Conservation (phyloP, 2,329 filamentous ascomycete genomes). For the Aspergillus aculeatinus region DNA sequence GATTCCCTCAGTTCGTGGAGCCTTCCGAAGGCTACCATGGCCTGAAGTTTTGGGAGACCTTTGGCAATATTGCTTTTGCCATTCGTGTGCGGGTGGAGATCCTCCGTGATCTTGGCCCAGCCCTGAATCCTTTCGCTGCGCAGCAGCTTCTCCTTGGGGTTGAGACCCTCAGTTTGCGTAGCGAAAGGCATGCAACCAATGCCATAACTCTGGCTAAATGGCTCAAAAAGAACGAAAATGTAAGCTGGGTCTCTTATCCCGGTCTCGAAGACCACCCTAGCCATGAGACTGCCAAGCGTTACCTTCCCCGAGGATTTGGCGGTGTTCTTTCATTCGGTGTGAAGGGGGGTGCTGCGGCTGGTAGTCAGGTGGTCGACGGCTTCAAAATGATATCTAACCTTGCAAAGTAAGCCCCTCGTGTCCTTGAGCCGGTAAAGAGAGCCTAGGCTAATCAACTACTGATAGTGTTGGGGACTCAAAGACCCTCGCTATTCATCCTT, state of each 20-base stretch:
- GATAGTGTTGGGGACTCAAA: slow-evolving; percentile 81
- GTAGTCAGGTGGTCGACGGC: slow-evolving; percentile 83
- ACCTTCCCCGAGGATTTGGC: slow-evolving; percentile 79
- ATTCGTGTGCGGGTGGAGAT: slow-evolving; percentile 87
- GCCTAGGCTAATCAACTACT: slow-evolving; percentile 12
- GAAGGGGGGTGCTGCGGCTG: slow-evolving; percentile 80
- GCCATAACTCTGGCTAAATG: slow-evolving; percentile 76
- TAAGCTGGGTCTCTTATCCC: slow-evolving; percentile 92
- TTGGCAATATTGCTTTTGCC: slow-evolving; percentile 79
- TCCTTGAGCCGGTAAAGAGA: not conserved
- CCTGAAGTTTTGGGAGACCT: slow-evolving; percentile 90
- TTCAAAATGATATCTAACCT: slow-evolving; percentile 96
- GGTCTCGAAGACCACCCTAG: slow-evolving; percentile 79
- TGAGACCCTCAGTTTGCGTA: slow-evolving; percentile 84
- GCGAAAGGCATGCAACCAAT: slow-evolving; percentile 83
- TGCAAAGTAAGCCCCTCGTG: slow-evolving; percentile 63
- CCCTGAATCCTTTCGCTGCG: slow-evolving; percentile 84
- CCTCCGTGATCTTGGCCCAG: slow-evolving; percentile 78
- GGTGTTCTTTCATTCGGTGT: slow-evolving; percentile 92
- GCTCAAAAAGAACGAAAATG: slow-evolving; percentile 78
- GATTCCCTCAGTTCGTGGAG: slow-evolving; percentile 92
- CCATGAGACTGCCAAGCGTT: slow-evolving; percentile 80
- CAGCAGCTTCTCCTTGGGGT: slow-evolving; percentile 87
- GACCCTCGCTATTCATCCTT: slow-evolving; percentile 91
- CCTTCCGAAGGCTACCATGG: slow-evolving; percentile 85